phyloP scores from a whole-genome alignment of 768 basidiomycete genomes.

The Chalciporus chontae region DNA sequence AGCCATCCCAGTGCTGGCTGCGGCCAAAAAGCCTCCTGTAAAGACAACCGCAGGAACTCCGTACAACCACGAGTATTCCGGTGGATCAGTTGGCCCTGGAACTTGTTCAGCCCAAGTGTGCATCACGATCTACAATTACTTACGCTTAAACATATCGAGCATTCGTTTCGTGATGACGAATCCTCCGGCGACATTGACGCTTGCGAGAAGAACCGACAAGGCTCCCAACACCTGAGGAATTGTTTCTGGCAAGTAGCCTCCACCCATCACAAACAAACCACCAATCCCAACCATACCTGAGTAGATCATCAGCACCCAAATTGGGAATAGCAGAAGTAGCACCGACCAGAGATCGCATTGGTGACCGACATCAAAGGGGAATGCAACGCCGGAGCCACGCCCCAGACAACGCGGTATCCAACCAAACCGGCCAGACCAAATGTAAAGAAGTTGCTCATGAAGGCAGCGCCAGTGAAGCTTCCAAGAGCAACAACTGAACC shows the following conservation, averaged over 20 bases:
- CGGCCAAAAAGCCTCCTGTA: slow-evolving; percentile 76
- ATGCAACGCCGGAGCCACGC: slow-evolving; percentile 82
- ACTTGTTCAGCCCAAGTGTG: slow-evolving; percentile 3
- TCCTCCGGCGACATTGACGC: slow-evolving; percentile 85
- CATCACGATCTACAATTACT: slow-evolving; percentile 11
- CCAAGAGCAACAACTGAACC: slow-evolving; percentile 69
- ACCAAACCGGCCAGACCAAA: slow-evolving; percentile 85
- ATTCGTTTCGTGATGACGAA: slow-evolving; percentile 90
- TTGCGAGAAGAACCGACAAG: slow-evolving; percentile 79
- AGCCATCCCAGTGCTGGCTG: slow-evolving; percentile 79
- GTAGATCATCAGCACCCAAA: neutral
- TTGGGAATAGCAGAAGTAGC: slow-evolving; percentile 5
- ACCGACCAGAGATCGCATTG: slow-evolving; percentile 78
- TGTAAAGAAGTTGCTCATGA: slow-evolving; percentile 88
- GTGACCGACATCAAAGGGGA: slow-evolving; percentile 91
- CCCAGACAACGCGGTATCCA: slow-evolving; percentile 88
- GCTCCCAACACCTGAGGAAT: slow-evolving; percentile 79
- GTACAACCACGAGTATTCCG: slow-evolving; percentile 85
- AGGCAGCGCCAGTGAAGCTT: slow-evolving; percentile 73
- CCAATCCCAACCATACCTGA: slow-evolving; percentile 76
- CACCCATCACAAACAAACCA: slow-evolving; percentile 89
- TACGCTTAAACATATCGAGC: slow-evolving; percentile 91
- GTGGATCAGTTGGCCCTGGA: slow-evolving; percentile 76
- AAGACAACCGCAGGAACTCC: slow-evolving; percentile 77
- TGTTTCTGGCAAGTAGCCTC: slow-evolving; percentile 78